Evolutionary conservation across 1,284 basidiomycete species (phyloP).

Genomic region (Trichosporon asahii): DNA sequence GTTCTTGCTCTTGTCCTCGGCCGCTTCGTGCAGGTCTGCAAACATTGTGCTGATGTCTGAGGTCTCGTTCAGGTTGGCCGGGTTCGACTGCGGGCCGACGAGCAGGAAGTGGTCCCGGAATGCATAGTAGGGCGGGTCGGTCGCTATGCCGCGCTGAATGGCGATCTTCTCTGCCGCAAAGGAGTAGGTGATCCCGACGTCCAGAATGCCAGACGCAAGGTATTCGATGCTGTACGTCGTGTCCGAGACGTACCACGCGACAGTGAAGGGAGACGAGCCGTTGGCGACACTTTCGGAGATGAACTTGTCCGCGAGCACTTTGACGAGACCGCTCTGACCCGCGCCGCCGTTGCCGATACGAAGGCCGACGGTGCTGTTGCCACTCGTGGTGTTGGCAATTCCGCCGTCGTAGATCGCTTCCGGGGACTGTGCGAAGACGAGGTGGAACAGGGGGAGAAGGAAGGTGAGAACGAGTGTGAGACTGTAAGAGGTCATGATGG

Average conservation of each 20-base stretch:
- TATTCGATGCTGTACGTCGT: no score
- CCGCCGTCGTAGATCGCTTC: background rate
- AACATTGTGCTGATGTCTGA: no score
- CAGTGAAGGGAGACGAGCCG: background rate
- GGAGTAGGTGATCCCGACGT: no score
- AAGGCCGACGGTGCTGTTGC: background rate
- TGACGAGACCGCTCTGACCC: slow-evolving; percentile 5
- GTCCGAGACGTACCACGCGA: background rate
- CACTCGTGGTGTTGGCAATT: background rate
- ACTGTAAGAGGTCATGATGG: background rate
- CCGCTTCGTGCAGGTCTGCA: no score
- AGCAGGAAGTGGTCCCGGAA: no score
- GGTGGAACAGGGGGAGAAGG: background rate
- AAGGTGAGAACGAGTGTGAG: background rate
- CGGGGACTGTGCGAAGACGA: background rate
- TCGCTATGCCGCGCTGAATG: no score
- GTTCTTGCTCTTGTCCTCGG: no score
- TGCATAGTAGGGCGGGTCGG: no score
- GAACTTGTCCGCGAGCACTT: slow-evolving; percentile 6
- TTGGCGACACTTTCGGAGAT: background rate
- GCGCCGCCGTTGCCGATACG: slow-evolving; percentile 6
- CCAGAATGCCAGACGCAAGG: no score
- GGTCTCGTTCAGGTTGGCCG: no score
- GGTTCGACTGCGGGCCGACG: no score
- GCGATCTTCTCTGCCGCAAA: no score